Percentiles rank a stretch among this genome's conserved stretches.
phyloP scores from a whole-genome alignment of 768 basidiomycete species.

The Dioszegia crocea region DNA sequence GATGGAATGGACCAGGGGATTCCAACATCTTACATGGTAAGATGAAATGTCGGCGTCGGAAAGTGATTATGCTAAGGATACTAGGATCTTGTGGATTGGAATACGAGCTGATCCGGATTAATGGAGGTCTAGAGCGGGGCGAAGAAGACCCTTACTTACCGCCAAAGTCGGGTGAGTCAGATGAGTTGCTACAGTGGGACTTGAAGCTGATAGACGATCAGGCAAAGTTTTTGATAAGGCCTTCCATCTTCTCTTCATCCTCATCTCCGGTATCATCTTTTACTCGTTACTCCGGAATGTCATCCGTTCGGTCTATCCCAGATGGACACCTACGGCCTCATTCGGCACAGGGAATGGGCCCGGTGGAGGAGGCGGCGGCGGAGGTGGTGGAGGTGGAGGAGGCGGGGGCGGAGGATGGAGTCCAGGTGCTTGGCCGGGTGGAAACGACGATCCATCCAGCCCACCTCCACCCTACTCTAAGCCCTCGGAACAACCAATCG shows the following conservation, averaged over 20 bases:
- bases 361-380: constrained; percentile 20
- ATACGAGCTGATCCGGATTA: constrained; percentile 70
- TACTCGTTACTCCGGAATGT: constrained; percentile 64
- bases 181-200: neutral
- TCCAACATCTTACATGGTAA: constrained; percentile 76
- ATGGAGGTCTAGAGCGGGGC: constrained; percentile 22
- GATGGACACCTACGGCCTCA: constrained; percentile 46
- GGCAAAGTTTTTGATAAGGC: constrained; percentile 3
- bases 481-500: neutral
- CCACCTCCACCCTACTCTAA: constrained; percentile 45
- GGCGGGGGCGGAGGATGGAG: constrained; percentile 52
- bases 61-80: neutral
- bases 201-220: neutral
- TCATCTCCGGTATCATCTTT: constrained; percentile 2
- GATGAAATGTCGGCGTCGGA: constrained; percentile 12
- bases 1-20: constrained; percentile 79
- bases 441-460: constrained; percentile 49
- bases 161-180: constrained; percentile 13
- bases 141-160: constrained; percentile 23
- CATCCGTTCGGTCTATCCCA: constrained; percentile 47
- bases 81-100: constrained; percentile 81
- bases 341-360: constrained; percentile 39
- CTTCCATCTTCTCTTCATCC: constrained; percentile 9
- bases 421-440: constrained; percentile 48
- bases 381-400: constrained; percentile 51